Base-by-base conservation (phyloP, 2,329 filamentous ascomycete species). In the Hirsutella rhossiliensis region DNA sequence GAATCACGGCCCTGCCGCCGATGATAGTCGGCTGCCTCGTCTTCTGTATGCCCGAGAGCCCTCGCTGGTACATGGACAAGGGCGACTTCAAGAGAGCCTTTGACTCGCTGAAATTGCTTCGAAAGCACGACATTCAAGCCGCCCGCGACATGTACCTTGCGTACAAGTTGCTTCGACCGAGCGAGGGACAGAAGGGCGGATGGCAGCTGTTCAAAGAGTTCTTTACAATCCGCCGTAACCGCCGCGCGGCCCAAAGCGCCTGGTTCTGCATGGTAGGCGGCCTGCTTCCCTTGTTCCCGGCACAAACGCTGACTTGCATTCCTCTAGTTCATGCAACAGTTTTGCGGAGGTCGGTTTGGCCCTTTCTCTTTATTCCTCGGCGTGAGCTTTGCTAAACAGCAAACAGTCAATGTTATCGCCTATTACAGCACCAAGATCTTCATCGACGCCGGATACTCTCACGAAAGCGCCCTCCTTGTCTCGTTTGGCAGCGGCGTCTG, bases 1-100 rank as follows among this genome's bases (percentile, higher is more conserved):
- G 75, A 2, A 78, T 76, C 2, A 76, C 78, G 3, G 77, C 79
- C 11, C 56, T 62, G 15, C 65, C 69, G 0, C 65, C 70, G 1
- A 58, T 84, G 3, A 66, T 78, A 5, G 64, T 78, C 1, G 44
- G 73, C 6, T 23, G 72, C 11, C 64, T 73, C 38, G 79, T 84
- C 47, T 85, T 72, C 55, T 63, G 80, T 43, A 84, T 80, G 50
- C 77, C 78, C 1, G 77, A 81, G 51, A 79, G 1, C 83, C 74
- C 59, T 54, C 62, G 3, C 70, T 76, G 2, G 68, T 80, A 58
- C 46, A 60, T 60, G 51, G 57, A 52, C 12, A 77, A 77, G 49
- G 64, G 66, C 23, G 63, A 63, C 43, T 72, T 75, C 49, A 51
- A 48, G 5, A 61, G 72, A 30, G 77, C 78, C 6, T 79, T 71